Base-by-base conservation (phyloP, 495 filamentous ascomycete genomes). In the Aspergillus kassunensis region DNA sequence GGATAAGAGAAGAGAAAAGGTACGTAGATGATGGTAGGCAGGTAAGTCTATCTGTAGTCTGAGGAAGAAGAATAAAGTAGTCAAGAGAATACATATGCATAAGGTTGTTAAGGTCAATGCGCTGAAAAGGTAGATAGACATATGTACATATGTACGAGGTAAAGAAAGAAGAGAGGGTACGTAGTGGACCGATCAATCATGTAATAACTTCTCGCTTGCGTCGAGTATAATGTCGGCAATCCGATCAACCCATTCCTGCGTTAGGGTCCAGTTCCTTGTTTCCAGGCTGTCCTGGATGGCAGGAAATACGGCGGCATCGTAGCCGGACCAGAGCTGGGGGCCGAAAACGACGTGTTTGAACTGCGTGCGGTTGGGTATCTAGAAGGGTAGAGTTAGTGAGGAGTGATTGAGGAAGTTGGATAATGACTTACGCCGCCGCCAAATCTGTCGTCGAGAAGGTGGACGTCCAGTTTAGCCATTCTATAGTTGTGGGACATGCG, bases 281-380 rank as follows among this genome's bases (percentile, higher is more conserved):
- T 87, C 79, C 45, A 97, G 73, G 19, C 87, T 84, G 66, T 97
- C 93, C 34, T 89, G 79, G 54, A 97, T 85, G 13, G 81, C 83
- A 7, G 93, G 93, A 71, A 97, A 97, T 55, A 82, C 85, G 0
- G 84, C 80, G 39, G 82, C 79, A 43, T 90, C 83, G 64, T 88
- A 83, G 44, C 84, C 84, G 41, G 83, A 83, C 88, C 90, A 91
- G 6, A 80, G 69, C 62, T 90, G 81, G 12, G 93, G 93, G 0
- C 84, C 91, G 59, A 89, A 93, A 44, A 98, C 57, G 59, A 96
- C 80, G 71, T 98, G 95, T 65, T 93, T 96, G 76, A 90, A 98
- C 72, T 97, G 95, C 20, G 88, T 88, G 54, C 93, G 83, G 61
- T 89, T 88, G 25, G 90, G 91, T 23, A 96, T 75, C 87, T 93